Conservation (phyloP, 257 asterid species). For the Solanum gandarillasii region DNA sequence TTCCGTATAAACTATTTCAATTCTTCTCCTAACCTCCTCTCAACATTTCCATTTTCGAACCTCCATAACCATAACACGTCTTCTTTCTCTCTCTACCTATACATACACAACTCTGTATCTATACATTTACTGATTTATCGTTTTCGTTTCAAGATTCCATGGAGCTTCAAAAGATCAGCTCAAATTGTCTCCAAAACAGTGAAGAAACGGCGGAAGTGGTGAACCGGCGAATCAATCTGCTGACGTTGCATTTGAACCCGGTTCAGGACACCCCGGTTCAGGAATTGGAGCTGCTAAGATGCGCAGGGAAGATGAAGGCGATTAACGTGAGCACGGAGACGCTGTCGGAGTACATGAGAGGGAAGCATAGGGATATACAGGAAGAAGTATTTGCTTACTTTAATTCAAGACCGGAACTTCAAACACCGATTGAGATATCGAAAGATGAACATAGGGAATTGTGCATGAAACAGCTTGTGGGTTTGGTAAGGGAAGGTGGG, state of each 20-base stretch:
- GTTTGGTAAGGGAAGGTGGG: constrained; percentile 77
- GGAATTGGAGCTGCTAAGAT: constrained; percentile 21
- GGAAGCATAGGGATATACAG: constrained; percentile 69
- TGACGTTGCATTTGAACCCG: constrained; percentile 45
- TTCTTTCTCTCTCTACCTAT: not conserved
- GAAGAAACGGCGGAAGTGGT: constrained; percentile 10
- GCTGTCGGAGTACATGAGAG: constrained; percentile 65
- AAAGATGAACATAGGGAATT: constrained; percentile 88
- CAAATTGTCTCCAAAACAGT: not conserved
- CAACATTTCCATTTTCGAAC: not conserved
- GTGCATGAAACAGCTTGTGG: constrained; percentile 77
- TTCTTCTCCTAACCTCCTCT: not conserved
- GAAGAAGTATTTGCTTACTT: constrained; percentile 64
- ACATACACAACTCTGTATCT: not conserved
- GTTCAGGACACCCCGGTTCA: not conserved
- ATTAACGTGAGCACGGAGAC: constrained; percentile 33
- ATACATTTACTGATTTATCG: not conserved
- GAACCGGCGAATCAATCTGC: constrained; percentile 44
- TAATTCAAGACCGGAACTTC: constrained; percentile 81
- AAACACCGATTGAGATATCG: constrained; percentile 81
- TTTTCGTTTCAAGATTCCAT: not conserved
- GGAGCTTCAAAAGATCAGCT: constrained; percentile 15
- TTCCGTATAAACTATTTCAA: constrained; percentile 23
- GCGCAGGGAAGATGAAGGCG: constrained; percentile 45
- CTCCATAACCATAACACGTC: not conserved